Evolutionary conservation across 768 basidiomycete genomes (phyloP).

Genomic region (Ramaria rubella): DNA sequence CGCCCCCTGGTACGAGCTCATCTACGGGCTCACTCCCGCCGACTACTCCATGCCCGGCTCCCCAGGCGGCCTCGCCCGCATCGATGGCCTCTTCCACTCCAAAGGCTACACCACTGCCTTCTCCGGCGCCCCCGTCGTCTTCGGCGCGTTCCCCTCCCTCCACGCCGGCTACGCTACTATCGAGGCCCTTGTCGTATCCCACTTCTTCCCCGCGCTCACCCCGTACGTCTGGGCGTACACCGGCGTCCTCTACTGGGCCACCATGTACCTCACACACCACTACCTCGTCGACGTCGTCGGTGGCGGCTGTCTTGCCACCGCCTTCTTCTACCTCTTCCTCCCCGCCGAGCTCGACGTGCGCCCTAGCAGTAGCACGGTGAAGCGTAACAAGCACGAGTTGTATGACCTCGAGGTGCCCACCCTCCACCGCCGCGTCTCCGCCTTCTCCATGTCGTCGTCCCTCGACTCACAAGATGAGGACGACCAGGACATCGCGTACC

Average conservation of each 20-base stretch:
- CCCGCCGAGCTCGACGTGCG: slow-evolving; percentile 68
- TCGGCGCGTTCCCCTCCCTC: slow-evolving; percentile 94
- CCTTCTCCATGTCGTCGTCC: slow-evolving; percentile 39
- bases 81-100: slow-evolving; percentile 79
- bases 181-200: slow-evolving; percentile 86
- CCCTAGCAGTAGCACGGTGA: slow-evolving; percentile 24
- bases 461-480: slow-evolving; percentile 50
- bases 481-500: slow-evolving; percentile 62
- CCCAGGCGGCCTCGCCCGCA: slow-evolving; percentile 86
- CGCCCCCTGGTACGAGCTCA: slow-evolving; percentile 96
- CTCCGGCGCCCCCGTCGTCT: slow-evolving; percentile 84
- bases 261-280: slow-evolving; percentile 98
- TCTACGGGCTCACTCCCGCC: slow-evolving; percentile 93
- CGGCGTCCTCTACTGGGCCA: slow-evolving; percentile 89
- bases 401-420: slow-evolving; percentile 69
- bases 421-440: slow-evolving; percentile 14
- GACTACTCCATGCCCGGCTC: slow-evolving; percentile 90
- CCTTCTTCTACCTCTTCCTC: slow-evolving; percentile 83
- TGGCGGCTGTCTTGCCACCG: slow-evolving; percentile 84
- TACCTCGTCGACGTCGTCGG: slow-evolving; percentile 97
- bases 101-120: slow-evolving; percentile 75
- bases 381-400: slow-evolving; percentile 60
- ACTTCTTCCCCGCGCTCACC: slow-evolving; percentile 81
- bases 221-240: slow-evolving; percentile 77
- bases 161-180: slow-evolving; percentile 89